Evolutionary conservation across 2,329 filamentous ascomycete genomes (phyloP).

Genomic region (Aspergillus carbonarius): DNA sequence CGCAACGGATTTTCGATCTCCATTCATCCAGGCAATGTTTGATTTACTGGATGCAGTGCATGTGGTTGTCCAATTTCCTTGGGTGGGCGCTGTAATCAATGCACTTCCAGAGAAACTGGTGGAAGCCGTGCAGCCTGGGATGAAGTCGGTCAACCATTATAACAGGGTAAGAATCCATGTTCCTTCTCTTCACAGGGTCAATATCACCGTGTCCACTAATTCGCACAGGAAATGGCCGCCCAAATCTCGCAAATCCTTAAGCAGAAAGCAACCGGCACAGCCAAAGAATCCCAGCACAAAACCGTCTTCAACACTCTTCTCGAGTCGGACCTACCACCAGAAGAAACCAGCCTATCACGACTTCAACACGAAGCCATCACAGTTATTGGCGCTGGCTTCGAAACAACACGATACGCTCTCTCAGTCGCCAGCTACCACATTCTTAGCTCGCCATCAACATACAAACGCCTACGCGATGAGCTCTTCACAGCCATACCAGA

Average conservation of each 20-base stretch:
- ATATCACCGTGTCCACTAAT: neutral
- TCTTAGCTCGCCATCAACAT: constrained; percentile 25
- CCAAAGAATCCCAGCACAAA: constrained; percentile 1
- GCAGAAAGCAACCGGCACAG: neutral
- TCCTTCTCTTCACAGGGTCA: neutral
- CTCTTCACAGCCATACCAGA: constrained; percentile 26
- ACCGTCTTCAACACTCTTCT: constrained; percentile 28
- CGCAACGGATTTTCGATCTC: constrained; percentile 10
- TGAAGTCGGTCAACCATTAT: constrained; percentile 12
- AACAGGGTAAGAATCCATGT: neutral
- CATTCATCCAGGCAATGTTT: constrained; percentile 12
- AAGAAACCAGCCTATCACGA: constrained; percentile 33
- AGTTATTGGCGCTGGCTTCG: constrained; percentile 29
- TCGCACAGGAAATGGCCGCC: constrained; percentile 6
- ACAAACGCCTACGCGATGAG: constrained; percentile 27
- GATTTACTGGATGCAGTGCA: constrained; percentile 9
- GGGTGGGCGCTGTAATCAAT: constrained; percentile 14
- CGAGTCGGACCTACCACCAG: constrained; percentile 32
- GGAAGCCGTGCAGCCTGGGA: constrained; percentile 5
- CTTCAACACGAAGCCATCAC: constrained; percentile 29
- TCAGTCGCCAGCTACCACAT: constrained; percentile 33
- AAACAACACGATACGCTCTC: constrained; percentile 29
- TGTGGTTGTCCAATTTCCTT: constrained; percentile 14
- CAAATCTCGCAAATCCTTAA: constrained; percentile 9
- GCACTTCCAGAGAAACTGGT: constrained; percentile 10